Conservation (phyloP, 1,139 yeast genomes). For the Yarrowia galli region DNA sequence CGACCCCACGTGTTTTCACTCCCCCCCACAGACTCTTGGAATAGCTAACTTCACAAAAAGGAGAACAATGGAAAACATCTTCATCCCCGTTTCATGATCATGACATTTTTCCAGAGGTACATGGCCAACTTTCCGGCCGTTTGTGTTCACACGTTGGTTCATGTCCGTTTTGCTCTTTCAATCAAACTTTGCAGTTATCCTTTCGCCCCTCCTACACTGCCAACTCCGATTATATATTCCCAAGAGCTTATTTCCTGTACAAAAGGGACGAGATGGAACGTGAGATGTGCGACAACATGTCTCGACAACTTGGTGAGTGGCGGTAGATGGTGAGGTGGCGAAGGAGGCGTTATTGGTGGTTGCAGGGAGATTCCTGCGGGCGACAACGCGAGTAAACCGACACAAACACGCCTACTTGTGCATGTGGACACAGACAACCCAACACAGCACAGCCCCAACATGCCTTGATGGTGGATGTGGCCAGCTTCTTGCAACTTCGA, state of each 20-base stretch:
- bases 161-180: conserved; percentile 23
- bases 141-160: conserved; percentile 1
- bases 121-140: conserved; percentile 1
- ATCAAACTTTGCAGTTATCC: conserved; percentile 13
- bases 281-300: conserved; percentile 27
- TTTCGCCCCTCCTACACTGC: conserved; percentile 36
- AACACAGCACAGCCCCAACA: background rate
- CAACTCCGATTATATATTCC: conserved; percentile 33
- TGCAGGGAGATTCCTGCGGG: background rate
- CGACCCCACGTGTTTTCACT: conserved; percentile 1
- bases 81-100: conserved; percentile 12
- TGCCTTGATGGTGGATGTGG: background rate
- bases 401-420: background rate
- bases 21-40: too few species aligned
- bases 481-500: background rate
- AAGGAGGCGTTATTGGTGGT: background rate
- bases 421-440: too few species aligned
- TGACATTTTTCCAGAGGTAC: background rate
- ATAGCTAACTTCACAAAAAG: background rate
- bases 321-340: background rate
- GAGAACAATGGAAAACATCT: background rate
- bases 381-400: background rate
- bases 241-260: conserved; percentile 24
- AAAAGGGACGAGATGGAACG: conserved; percentile 33
- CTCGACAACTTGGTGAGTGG: conserved; percentile 37